Evolutionary conservation across 116 monocot species (phyloP).

Genomic region (Posidonia oceanica): DNA sequence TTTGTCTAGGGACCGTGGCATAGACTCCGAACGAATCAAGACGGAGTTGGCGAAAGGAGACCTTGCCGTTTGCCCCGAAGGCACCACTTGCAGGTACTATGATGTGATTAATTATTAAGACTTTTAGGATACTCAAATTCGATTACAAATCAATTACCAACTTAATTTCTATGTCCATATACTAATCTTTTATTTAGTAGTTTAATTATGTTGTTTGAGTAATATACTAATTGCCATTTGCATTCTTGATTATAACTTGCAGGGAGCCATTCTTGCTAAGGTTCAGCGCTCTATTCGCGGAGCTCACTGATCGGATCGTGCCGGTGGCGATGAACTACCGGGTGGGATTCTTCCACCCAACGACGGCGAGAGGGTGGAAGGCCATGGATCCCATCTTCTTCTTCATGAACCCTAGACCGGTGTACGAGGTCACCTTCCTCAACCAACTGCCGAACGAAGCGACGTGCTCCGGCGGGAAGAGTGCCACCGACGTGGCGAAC

Average conservation of each 20-base stretch:
- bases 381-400: constrained; percentile 93
- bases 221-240: too few species aligned
- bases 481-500: constrained; percentile 74
- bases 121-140: too few species aligned
- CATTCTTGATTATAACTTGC: not conserved
- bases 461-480: constrained; percentile 61
- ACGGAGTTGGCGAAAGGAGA: constrained; percentile 45
- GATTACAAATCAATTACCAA: too few species aligned
- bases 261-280: constrained; percentile 78
- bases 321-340: constrained; percentile 90
- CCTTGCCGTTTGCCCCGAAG: constrained; percentile 79
- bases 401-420: constrained; percentile 92
- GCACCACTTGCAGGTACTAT: constrained; percentile 53
- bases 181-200: too few species aligned
- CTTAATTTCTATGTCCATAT: too few species aligned
- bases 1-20: constrained; percentile 41
- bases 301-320: constrained; percentile 80
- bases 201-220: too few species aligned
- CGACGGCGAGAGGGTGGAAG: constrained; percentile 89
- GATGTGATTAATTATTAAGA: too few species aligned
- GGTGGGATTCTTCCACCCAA: constrained; percentile 80
- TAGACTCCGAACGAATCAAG: constrained; percentile 34
- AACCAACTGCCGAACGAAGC: constrained; percentile 64
- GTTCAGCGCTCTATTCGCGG: constrained; percentile 80
- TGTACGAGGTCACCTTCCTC: constrained; percentile 86